Conservation (phyloP, 495 filamentous ascomycete species). For the Podospora bellae-mahoneyi region DNA sequence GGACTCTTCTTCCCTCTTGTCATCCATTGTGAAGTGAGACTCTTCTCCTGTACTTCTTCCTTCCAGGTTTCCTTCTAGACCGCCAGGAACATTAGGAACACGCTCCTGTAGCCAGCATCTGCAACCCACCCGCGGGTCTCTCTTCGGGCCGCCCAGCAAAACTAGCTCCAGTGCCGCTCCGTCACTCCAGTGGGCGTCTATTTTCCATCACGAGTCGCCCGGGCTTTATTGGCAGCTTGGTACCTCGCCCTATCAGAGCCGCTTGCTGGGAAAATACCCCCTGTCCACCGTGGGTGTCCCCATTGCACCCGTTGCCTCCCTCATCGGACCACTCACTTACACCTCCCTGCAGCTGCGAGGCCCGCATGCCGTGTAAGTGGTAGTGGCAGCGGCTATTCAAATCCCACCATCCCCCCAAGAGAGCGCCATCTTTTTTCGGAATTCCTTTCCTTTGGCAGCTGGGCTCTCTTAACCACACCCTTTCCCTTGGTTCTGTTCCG, state of each 20-base stretch:
- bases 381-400: conserved; percentile 51
- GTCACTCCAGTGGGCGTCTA: conserved; percentile 37
- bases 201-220: conserved; percentile 34
- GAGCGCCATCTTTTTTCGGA: conserved; percentile 30
- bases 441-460: conserved; percentile 46
- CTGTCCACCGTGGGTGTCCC: conserved; percentile 28
- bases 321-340: conserved; percentile 32
- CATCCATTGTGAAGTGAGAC: conserved; percentile 4
- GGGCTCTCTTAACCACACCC: conserved; percentile 49
- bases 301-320: conserved; percentile 22
- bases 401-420: conserved; percentile 44
- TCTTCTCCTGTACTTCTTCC: background rate
- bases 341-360: conserved; percentile 40
- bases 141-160: conserved; percentile 29
- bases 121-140: conserved; percentile 23
- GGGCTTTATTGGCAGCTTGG: conserved; percentile 32
- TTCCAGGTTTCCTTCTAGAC: conserved; percentile 2
- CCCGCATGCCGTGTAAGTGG: conserved; percentile 31
- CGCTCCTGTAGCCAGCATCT: conserved; percentile 21
- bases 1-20: conserved; percentile 10
- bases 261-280: conserved; percentile 21
- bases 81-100: conserved; percentile 9
- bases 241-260: conserved; percentile 35
- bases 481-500: conserved; percentile 32
- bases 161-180: conserved; percentile 31